Percentiles rank a stretch among this genome's conserved stretches.
These are phyloP conservation scores for Tuctoria greenei DNA, from an alignment of 176 grass and related monocot genomes.

Conservation along the genomic window DNA sequence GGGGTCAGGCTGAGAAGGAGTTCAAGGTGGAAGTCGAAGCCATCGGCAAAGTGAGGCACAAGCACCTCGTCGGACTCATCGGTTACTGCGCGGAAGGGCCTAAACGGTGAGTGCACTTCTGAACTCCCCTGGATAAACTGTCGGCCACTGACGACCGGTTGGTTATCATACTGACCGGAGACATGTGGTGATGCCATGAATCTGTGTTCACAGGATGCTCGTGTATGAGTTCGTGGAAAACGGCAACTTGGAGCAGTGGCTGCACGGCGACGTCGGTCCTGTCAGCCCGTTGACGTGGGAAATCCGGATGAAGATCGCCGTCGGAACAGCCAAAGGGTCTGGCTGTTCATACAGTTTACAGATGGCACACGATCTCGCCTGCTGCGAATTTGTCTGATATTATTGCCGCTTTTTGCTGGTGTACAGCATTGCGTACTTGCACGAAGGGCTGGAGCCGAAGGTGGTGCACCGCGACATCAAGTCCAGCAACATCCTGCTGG, in stretches of 20 bases:
- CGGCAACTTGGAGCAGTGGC: constrained; percentile 93
- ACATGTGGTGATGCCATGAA: constrained; percentile 24
- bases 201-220: constrained; percentile 66
- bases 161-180: background rate
- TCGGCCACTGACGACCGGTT: background rate
- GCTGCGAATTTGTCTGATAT: too few relatives aligned
- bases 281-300: constrained; percentile 80
- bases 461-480: constrained; percentile 97
- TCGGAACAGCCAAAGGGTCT: constrained; percentile 96
- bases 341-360: too few relatives aligned
- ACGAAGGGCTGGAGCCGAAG: constrained; percentile 96
- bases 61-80: constrained; percentile 88
- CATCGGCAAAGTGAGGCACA: constrained; percentile 95
- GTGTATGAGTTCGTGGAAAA: constrained; percentile 98
- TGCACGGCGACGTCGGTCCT: constrained; percentile 68
- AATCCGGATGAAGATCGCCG: constrained; percentile 74
- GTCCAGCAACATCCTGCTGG: constrained; percentile 94
- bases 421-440: constrained; percentile 85
- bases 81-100: constrained; percentile 85
- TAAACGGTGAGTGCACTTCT: constrained; percentile 61
- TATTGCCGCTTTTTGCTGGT: background rate
- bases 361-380: too few relatives aligned
- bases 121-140: constrained; percentile 21
- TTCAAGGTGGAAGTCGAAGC: constrained; percentile 98
- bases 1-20: constrained; percentile 96